A percentile compares a stretch with the other conserved stretches of the same genome.
Conservation (phyloP, 2,329 filamentous ascomycete species). For the Periconia macrospinosa region DNA sequence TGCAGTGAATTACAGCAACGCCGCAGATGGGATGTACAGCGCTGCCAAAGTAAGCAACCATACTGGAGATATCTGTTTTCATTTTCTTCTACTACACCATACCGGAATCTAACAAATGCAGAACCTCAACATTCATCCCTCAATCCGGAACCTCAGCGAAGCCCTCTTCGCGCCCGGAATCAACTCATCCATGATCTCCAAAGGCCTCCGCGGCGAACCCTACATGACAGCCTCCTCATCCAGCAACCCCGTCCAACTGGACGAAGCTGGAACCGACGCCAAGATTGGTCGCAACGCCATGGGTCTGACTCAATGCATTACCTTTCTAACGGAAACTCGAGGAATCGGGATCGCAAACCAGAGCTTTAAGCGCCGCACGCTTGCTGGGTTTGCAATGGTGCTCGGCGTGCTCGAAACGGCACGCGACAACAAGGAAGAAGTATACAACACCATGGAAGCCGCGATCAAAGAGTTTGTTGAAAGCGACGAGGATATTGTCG, state of each 20-base stretch:
- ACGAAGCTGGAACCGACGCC: conserved; percentile 40
- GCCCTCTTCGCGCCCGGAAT: conserved; percentile 38
- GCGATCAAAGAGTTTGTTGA: conserved; percentile 28
- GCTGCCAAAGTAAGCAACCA: conserved; percentile 19
- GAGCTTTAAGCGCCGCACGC: conserved; percentile 35
- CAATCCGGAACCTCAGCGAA: conserved; percentile 39
- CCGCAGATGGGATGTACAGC: conserved; percentile 39
- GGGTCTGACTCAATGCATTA: conserved; percentile 39
- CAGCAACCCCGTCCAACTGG: conserved; percentile 23
- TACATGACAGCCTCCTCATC: conserved; percentile 33
- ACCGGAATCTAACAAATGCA: conserved; percentile 8
- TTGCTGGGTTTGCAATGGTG: conserved; percentile 37
- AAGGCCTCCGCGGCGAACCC: conserved; percentile 36
- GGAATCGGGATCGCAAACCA: conserved; percentile 41
- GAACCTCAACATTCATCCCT: conserved; percentile 28
- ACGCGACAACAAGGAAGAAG: conserved; percentile 25
- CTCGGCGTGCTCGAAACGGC: conserved; percentile 39
- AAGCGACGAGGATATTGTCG: conserved; percentile 30
- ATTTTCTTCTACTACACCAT: not conserved
- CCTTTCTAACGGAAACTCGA: conserved; percentile 40
- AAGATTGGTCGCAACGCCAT: conserved; percentile 43
- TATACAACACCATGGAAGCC: conserved; percentile 31
- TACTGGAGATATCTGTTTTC: not conserved
- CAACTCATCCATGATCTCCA: conserved; percentile 25
- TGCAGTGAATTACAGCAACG: conserved; percentile 34